Percentiles rank a stretch among this genome's conserved stretches.
These are phyloP conservation scores for Parathielavia hyrcaniae DNA, from an alignment of 495 filamentous ascomycete genomes.

Conservation along the genomic window DNA sequence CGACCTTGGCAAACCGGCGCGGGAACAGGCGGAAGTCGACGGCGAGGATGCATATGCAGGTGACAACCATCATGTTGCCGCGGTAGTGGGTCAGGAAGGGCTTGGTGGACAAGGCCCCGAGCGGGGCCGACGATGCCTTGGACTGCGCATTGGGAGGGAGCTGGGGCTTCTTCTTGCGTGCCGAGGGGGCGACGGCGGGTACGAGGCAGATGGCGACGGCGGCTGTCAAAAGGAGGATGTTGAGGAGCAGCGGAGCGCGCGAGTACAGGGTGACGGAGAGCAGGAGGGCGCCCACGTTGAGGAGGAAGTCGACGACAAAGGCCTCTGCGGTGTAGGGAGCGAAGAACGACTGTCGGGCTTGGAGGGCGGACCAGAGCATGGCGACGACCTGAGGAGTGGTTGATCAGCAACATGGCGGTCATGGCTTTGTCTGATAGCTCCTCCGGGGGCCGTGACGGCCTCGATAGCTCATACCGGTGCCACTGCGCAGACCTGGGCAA, in stretches of 20 bases:
- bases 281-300: constrained; percentile 75
- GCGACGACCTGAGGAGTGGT: constrained; percentile 57
- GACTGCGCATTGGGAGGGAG: constrained; percentile 46
- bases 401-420: constrained; percentile 10
- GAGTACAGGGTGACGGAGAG: constrained; percentile 86
- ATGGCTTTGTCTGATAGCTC: constrained; percentile 7
- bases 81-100: constrained; percentile 90
- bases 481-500: constrained; percentile 76
- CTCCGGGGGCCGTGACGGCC: too few species aligned
- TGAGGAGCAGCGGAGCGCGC: constrained; percentile 64
- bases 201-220: constrained; percentile 55
- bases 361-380: constrained; percentile 82
- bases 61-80: constrained; percentile 86
- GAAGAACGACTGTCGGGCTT: constrained; percentile 83
- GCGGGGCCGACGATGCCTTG: constrained; percentile 14
- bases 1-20: constrained; percentile 90
- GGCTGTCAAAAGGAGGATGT: constrained; percentile 65
- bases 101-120: constrained; percentile 64
- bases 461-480: constrained; percentile 61
- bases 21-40: constrained; percentile 94
- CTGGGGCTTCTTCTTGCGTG: constrained; percentile 49
- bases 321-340: constrained; percentile 60
- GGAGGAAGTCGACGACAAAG: constrained; percentile 71
- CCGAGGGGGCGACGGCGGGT: constrained; percentile 34
- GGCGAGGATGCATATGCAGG: constrained; percentile 88